Evolutionary conservation across 2,329 filamentous ascomycete species (phyloP), one percentile per base, ranked within the genome.

Genomic region (Arthroderma uncinatum): DNA sequence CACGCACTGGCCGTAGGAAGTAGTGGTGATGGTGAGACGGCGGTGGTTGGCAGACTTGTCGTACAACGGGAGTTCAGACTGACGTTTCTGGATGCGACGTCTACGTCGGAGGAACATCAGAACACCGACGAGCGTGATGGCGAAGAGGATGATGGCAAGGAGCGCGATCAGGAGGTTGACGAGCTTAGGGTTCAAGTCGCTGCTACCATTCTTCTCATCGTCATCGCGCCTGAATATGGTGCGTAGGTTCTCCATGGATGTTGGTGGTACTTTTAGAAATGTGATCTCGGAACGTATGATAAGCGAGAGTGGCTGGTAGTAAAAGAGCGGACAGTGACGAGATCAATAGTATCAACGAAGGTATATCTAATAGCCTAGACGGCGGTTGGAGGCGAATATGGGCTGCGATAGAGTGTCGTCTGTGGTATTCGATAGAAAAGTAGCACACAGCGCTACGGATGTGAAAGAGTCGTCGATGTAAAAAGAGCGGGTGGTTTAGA

Each of bases 151-250:
- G 48, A 98, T 78, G 61, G 85, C 84, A 64, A 97, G 78, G 57
- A 97, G 80, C 58, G 82, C 80, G 65, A 95, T 86, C 69, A 95
- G 76, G 44, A 95, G 81, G 68, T 89, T 84, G 70, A 91, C 78
- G 75, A 87, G 83, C 48, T 80, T 79, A 37, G 74, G 73, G 60
- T 77, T 81, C 64, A 86, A 74, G 62, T 78, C 76, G 59, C 69
- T 68, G 14, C 14, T 50, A 19, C 12, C 25, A 12, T 30, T 50
- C 25, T 50, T 30, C 59, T 74, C 66, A 59, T 73, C 73, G 64
- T 72, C 64, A 57, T 77, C 74, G 62, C 82, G 80, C 67, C 74
- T 71, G 64, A 79, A 74, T 62, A 85, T 67, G 57, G 68, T 64
- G 56, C 67, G 71, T 61, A 79, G 63, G 47, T 69, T 62, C 59